Base-by-base conservation (phyloP, 495 filamentous ascomycete genomes). In the Penicillium desertorum region DNA sequence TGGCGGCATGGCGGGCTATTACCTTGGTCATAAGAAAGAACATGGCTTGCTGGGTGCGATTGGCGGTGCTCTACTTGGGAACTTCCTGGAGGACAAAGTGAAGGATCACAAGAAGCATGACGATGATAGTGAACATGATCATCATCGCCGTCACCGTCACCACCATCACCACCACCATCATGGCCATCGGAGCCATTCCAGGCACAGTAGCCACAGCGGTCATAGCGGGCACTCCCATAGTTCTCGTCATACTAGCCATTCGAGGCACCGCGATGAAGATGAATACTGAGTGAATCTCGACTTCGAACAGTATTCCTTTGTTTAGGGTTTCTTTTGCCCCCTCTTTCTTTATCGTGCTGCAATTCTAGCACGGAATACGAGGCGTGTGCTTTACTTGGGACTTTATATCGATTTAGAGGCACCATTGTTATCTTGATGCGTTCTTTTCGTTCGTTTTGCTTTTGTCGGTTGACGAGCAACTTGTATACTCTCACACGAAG, bases 31-130 rank as follows among this genome's bases (percentile, higher is more conserved):
- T 41, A 78, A 81, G 63, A 71, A 69, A 29, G 66, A 72, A 3
- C 79, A 82, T 61, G 77, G 76, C 0, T 53, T 82, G 2, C 54
- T 82, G 22, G 79, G 79, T 22, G 73, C 79, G 17, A 61, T 81
- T 30, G 77, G 76, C 7, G 79, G 79, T 45, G 80, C 80, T 0
- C 64, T 83, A 16, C 48, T 76, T 4, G 80, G 80, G 2, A 81
- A 76, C 50, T 69, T 77, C 9, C 5, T 80, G 2, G 72, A 75
- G 47, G 62, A 77, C 45, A 73, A 76, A 44, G 51, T 76, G 32
- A 76, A 77, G 56, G 67, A 74, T 46, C 60, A 63, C 57, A 60
- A 54, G 30, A 56, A 53, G 5, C 52, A 62, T 41, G 62, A 52
- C 9, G n/a, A 52, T 51, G 54, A 55, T 54, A 32, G 19, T 42